phyloP scores from a whole-genome alignment of 352 stramenopile species.

The Globisporangium solare region DNA sequence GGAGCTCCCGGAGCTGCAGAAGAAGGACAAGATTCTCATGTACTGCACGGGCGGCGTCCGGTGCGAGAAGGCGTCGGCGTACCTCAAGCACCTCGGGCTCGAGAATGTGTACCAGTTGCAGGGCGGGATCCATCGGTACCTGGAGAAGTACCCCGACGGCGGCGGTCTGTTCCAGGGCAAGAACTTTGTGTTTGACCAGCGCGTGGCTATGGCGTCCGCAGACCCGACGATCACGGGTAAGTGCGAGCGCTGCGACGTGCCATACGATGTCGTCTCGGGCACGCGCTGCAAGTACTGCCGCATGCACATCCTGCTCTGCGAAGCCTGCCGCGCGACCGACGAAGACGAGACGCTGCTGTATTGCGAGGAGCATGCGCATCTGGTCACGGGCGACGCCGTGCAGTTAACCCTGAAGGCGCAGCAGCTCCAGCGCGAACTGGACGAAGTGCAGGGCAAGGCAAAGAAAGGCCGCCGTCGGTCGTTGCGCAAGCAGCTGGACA shows the following conservation, averaged over 20 bases:
- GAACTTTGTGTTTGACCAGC: conserved; percentile 86
- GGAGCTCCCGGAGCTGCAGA: conserved; percentile 47
- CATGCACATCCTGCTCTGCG: conserved; percentile 74
- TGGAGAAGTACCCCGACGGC: conserved; percentile 72
- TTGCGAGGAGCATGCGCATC: conserved; percentile 48
- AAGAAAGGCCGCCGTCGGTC: conserved; percentile 72
- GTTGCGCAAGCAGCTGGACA: conserved; percentile 78
- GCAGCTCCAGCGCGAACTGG: conserved; percentile 28
- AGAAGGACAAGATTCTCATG: conserved; percentile 81
- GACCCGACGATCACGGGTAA: conserved; percentile 52
- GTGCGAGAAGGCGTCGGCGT: conserved; percentile 81
- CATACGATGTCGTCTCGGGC: conserved; percentile 62
- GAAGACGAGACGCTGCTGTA: conserved; percentile 25
- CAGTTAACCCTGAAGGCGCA: conserved; percentile 30
- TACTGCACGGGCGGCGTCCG: conserved; percentile 85
- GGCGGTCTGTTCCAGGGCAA: conserved; percentile 73
- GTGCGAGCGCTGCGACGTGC: conserved; percentile 51
- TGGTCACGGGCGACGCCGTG: conserved; percentile 37
- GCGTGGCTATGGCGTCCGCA: conserved; percentile 57
- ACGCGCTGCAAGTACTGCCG: conserved; percentile 73
- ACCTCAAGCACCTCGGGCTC: conserved; percentile 65
- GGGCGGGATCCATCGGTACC: conserved; percentile 81
- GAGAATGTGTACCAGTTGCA: conserved; percentile 73
- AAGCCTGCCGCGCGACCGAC: conserved; percentile 29
- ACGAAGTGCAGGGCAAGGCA: conserved; percentile 29